phyloP scores from a whole-genome alignment of 2,329 filamentous ascomycete species.

The Paramyrothecium roridum region DNA sequence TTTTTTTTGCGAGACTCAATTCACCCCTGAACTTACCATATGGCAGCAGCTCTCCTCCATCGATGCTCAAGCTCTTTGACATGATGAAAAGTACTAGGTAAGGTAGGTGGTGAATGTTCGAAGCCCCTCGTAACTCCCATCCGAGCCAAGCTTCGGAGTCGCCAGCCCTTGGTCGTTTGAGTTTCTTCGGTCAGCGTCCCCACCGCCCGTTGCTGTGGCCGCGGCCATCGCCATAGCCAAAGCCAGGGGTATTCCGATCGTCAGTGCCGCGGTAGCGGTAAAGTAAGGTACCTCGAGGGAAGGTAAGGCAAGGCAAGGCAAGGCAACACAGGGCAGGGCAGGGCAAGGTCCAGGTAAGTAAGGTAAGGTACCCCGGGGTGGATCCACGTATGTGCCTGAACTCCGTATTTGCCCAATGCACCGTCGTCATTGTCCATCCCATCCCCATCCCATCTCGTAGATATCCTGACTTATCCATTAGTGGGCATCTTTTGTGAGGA shows the following conservation, averaged over 20 bases:
- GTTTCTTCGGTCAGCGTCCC: background rate
- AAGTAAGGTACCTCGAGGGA: too few species aligned
- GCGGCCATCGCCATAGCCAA: background rate
- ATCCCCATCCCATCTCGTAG: too few species aligned
- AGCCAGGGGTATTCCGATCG: background rate
- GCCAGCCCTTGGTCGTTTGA: background rate
- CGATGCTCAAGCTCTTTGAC: too few species aligned
- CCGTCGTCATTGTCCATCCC: background rate
- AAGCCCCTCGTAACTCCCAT: background rate
- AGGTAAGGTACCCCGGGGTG: background rate
- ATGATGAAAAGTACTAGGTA: background rate
- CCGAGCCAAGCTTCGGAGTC: too few species aligned
- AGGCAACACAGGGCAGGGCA: too few species aligned
- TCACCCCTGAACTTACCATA: too few species aligned
- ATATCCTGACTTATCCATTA: too few species aligned
- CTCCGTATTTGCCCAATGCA: background rate
- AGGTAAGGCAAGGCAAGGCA: too few species aligned
- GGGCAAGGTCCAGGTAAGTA: too few species aligned
- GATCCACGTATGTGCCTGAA: background rate
- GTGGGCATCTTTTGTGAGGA: too few species aligned
- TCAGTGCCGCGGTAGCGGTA: background rate
- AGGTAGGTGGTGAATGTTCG: background rate
- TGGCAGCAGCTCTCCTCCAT: too few species aligned
- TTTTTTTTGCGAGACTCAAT: background rate
- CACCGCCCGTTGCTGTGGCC: background rate